Base-by-base conservation (phyloP, 2,329 filamentous ascomycete genomes). In the Ceratocystis cacaofunesta region DNA sequence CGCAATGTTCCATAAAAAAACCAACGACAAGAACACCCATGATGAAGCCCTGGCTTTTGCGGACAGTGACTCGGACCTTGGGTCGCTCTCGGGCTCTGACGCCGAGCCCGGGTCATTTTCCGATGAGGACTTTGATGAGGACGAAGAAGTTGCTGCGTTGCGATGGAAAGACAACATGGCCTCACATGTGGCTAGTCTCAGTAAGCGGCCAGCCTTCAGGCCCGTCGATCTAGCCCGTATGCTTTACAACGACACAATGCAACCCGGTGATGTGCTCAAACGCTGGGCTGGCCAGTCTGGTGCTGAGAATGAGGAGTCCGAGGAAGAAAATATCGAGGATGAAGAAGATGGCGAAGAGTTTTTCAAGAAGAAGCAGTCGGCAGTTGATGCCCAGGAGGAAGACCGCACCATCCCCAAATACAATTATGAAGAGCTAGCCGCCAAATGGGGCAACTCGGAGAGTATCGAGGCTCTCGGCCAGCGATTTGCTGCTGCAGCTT, bases 21-120 rank as follows among this genome's bases (percentile, higher is more conserved):
- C 19, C 19, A 15, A 19, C 22, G 78, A 78, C 63, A 78, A 82
- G 46, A 80, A 73, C 25, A 6, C 58, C 1, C 30, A 22, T 19
- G 78, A 78, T 10, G 89, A 85, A 36, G 90, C 96, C 65, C 71
- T 97, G 66, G 90, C 86, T 1, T 99, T 96, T 77, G 94, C 94
- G 15, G 94, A 99, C 72, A 96, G 90, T 72, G 95, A 99, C 74
- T 99, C 94, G 0, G 95, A 99, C 73, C 80, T 99, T 3, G 94
- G 94, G 5, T 96, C 92, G 2, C 76, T 96, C 69, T 95, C 90
- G 7, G 78, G 76, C 0, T 76, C 77, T 5, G 80, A 82, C 1
- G 77, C 78, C 1, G 75, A 74, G 0, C 76, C 77, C 2, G 77
- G 76, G 0, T 78, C 76, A 3, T 77, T 76, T 0, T 78, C 76